A percentile compares a stretch with the other conserved stretches of the same genome.
Conservation (phyloP, 768 basidiomycete species). For the Lactarius sanguifluus region DNA sequence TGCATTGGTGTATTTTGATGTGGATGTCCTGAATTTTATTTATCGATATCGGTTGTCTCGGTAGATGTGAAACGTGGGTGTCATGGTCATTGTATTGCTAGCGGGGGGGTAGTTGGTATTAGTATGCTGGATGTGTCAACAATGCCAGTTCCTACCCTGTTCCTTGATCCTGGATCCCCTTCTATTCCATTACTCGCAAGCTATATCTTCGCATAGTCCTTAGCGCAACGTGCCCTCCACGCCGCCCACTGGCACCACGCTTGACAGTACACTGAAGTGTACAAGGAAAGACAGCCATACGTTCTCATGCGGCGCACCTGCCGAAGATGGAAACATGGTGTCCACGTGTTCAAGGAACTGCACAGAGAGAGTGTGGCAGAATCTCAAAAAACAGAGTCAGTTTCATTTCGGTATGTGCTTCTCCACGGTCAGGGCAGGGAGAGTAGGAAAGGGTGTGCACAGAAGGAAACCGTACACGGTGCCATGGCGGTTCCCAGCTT, state of each 20-base stretch:
- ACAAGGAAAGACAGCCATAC: slow-evolving; percentile 81
- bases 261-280: slow-evolving; percentile 68
- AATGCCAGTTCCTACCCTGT: too few species aligned
- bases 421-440: slow-evolving; percentile 40
- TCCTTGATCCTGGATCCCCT: too few species aligned
- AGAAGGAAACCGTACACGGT: slow-evolving; percentile 42
- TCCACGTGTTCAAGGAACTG: slow-evolving; percentile 70
- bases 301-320: slow-evolving; percentile 48
- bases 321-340: slow-evolving; percentile 55
- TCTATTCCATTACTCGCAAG: too few species aligned
- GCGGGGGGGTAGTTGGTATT: too few species aligned
- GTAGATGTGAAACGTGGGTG: too few species aligned
- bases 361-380: slow-evolving; percentile 58
- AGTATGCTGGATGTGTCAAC: too few species aligned
- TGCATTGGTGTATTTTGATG: not conserved
- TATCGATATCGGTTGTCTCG: not conserved
- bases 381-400: slow-evolving; percentile 72
- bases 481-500: slow-evolving; percentile 89
- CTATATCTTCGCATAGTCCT: slow-evolving; percentile 43
- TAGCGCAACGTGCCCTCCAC: slow-evolving; percentile 48
- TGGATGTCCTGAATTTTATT: not conserved
- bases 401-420: slow-evolving; percentile 74
- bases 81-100: too few species aligned
- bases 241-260: slow-evolving; percentile 46
- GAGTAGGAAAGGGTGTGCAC: slow-evolving; percentile 1